Evolutionary conservation across 441 rosid species (phyloP), one percentile per base, ranked within the genome.

Genomic region (Populus hybrid): DNA sequence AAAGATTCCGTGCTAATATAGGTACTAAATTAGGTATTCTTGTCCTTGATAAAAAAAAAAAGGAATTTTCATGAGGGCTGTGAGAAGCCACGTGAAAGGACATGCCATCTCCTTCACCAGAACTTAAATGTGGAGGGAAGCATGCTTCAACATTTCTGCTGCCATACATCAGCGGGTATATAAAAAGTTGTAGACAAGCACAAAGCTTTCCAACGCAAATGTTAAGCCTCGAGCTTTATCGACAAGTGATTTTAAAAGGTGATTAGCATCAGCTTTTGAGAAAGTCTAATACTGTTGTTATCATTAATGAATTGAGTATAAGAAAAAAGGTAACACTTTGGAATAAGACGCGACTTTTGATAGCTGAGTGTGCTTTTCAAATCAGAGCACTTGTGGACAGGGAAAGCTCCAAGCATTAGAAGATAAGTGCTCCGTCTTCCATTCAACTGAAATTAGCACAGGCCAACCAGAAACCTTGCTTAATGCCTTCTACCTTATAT

Each of bases 301-400:
- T 65, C 34, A 46, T 36, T 8, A 34, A 24, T 36, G 3, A 28
- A 18, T 54, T 54, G 36, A 1, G 73, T 38, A 64, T 20, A 21
- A 23, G 79, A 30, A 14, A 80, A 70, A 69, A 2, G 2, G 0
- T 34, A 28, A 23, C 72, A 54, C 10, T 64, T 57, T 67, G 65
- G 16, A 30, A 35, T 26, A 34, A 54, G 78, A 69, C 18, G 57
- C 8, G 64, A 66, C 38, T 64, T 83, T 72, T 83, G 89, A 85
- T 85, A 84, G 79, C 77, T 80, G 83, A 84, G 84, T 86, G 82
- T 77, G 86, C 87, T 75, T 87, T 84, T 87, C 91, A 83, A 82
- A 77, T 23, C 64, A 79, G 81, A 70, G 77, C 82, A 78, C 38
- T 76, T 67, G 40, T 54, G 61, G 61, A 16, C 61, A 59, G 75